These are phyloP conservation scores for Trichophyton schoenleinii DNA, from an alignment of 2,329 filamentous ascomycete species.

Conservation along the genomic window DNA sequence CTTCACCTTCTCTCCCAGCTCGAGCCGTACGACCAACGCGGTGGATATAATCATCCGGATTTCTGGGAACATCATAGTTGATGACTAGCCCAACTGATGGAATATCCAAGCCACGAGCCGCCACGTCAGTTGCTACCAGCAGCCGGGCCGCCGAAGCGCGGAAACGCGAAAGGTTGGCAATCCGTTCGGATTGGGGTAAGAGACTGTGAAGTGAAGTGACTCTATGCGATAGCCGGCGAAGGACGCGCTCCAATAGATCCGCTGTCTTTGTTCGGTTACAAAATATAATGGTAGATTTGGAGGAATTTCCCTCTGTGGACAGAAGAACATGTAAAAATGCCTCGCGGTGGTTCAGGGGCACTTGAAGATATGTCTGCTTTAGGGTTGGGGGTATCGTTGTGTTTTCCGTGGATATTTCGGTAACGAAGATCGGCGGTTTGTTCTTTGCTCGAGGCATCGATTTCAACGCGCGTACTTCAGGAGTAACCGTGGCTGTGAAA, in stretches of 20 bases:
- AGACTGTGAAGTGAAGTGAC: conserved; percentile 85
- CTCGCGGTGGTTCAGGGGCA: conserved; percentile 84
- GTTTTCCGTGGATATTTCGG: conserved; percentile 60
- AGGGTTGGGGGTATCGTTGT: conserved; percentile 69
- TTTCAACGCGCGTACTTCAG: conserved; percentile 79
- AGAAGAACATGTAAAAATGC: conserved; percentile 88
- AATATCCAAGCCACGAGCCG: conserved; percentile 87
- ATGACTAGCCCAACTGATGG: conserved; percentile 80
- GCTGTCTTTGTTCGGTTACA: conserved; percentile 85
- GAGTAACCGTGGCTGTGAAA: conserved; percentile 91
- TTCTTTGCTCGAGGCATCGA: conserved; percentile 56
- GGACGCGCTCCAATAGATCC: conserved; percentile 74
- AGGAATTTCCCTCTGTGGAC: conserved; percentile 59
- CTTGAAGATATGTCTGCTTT: conserved; percentile 71
- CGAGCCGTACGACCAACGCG: conserved; percentile 88
- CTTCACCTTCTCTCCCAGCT: conserved; percentile 71
- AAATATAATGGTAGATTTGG: conserved; percentile 80
- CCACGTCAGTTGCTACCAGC: conserved; percentile 89
- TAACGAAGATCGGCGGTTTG: conserved; percentile 70
- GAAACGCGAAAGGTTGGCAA: conserved; percentile 81
- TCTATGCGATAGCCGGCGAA: conserved; percentile 74
- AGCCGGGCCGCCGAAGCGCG: conserved; percentile 78
- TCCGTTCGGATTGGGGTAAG: conserved; percentile 71
- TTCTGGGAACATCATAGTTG: conserved; percentile 92
- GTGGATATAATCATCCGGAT: conserved; percentile 95